Conservation (phyloP, 2,329 filamentous ascomycete genomes). For the Neofusicoccum sp. region DNA sequence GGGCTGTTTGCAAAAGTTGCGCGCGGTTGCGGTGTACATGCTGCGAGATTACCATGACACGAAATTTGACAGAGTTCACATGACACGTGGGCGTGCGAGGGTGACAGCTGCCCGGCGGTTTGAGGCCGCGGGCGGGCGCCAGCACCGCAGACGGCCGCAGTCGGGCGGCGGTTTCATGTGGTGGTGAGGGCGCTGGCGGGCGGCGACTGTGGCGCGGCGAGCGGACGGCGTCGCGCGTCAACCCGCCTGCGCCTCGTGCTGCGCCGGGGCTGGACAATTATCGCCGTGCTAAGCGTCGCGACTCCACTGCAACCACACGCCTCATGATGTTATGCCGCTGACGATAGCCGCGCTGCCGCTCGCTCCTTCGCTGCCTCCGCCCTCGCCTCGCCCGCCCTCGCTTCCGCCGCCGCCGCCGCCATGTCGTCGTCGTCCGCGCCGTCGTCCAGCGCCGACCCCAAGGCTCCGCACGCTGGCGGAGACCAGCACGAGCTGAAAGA, state of each 20-base stretch:
- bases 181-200: constrained; percentile 1
- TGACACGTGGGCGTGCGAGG: not conserved
- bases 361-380: not conserved
- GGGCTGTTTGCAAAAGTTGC: constrained; percentile 15
- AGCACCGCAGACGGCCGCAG: not conserved
- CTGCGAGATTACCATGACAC: constrained; percentile 16
- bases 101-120: not conserved
- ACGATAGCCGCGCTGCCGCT: constrained; percentile 7
- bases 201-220: not conserved
- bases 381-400: constrained; percentile 7
- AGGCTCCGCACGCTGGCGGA: constrained; percentile 1
- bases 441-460: constrained; percentile 14
- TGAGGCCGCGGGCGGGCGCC: not conserved
- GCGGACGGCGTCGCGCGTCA: too few relatives aligned
- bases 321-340: constrained; percentile 16
- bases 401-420: constrained; percentile 3
- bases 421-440: not conserved
- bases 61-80: constrained; percentile 1
- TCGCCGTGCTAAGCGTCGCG: not conserved
- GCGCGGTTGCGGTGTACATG: constrained; percentile 7
- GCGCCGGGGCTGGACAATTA: not conserved
- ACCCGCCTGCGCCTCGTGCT: constrained; percentile 16
- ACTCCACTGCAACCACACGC: constrained; percentile 4
- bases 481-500: constrained; percentile 38
- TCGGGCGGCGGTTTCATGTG: not conserved